Percentiles rank a stretch among this genome's conserved stretches.
phyloP scores from a whole-genome alignment of 1,284 basidiomycete species.

The Cronartium ribicola region DNA sequence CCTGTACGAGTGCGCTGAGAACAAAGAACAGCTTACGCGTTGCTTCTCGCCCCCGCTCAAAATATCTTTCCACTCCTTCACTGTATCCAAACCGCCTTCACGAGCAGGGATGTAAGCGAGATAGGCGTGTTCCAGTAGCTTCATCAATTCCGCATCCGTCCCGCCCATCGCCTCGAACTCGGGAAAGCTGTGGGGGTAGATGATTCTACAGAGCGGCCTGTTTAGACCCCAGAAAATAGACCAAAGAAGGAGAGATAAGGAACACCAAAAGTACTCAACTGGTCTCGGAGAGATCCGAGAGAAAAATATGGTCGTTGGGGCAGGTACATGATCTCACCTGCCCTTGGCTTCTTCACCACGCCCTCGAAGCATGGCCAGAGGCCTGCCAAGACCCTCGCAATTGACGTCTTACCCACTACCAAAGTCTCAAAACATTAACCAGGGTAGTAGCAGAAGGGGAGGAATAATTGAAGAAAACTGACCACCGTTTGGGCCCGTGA shows the following conservation, averaged over 20 bases:
- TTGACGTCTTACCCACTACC: slow-evolving; percentile 79
- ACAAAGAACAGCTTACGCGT: slow-evolving; percentile 58
- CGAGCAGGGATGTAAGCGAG: slow-evolving; percentile 77
- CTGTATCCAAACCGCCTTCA: slow-evolving; percentile 81
- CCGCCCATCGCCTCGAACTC: slow-evolving; percentile 64
- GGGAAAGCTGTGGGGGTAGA: slow-evolving; percentile 78
- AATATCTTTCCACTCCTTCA: slow-evolving; percentile 95
- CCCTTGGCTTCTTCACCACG: slow-evolving; percentile 53
- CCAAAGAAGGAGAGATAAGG: slow-evolving; percentile 9
- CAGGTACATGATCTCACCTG: slow-evolving; percentile 71
- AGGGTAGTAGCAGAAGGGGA: slow-evolving; percentile 4
- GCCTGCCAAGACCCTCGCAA: slow-evolving; percentile 83
- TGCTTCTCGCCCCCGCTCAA: slow-evolving; percentile 91
- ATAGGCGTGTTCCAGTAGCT: slow-evolving; percentile 73
- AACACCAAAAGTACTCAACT: slow-evolving; percentile 57
- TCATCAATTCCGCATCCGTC: slow-evolving; percentile 66
- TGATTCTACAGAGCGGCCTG: slow-evolving; percentile 54
- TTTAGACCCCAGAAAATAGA: background rate
- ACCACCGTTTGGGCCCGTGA: slow-evolving; percentile 67
- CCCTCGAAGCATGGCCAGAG: slow-evolving; percentile 66
- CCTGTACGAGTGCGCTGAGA: no score
- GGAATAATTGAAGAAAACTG: slow-evolving; percentile 38
- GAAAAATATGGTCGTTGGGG: slow-evolving; percentile 91
- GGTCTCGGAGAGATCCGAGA: slow-evolving; percentile 77
- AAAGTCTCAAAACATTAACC: slow-evolving; percentile 47